Evolutionary conservation across 306 rosid species (phyloP).

Genomic region (Oemleria cerasiformis): DNA sequence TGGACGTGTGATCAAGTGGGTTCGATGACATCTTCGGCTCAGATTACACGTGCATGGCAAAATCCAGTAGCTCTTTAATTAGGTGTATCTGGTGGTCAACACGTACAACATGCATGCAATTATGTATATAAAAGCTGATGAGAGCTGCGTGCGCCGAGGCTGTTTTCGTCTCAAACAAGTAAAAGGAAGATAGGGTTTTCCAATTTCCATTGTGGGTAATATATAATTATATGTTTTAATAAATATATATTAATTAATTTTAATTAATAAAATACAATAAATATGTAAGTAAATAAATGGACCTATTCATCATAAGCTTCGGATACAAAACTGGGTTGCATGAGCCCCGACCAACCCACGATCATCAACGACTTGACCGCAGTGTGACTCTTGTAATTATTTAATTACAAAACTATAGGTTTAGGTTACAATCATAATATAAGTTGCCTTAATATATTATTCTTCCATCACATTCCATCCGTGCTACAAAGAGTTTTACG

Average conservation of each 20-base stretch:
- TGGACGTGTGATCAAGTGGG: slow-evolving; percentile 23
- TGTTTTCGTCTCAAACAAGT: neutral
- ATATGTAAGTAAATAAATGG: too few relatives aligned
- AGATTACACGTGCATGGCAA: slow-evolving; percentile 29
- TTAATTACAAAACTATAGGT: too few relatives aligned
- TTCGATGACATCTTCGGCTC: slow-evolving; percentile 10
- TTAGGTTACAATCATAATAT: too few relatives aligned
- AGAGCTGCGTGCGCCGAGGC: neutral
- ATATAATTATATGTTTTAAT: too few relatives aligned
- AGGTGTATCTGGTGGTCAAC: too few relatives aligned
- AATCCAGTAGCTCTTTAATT: neutral
- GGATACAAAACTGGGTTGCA: slow-evolving; percentile 8
- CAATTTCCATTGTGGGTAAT: neutral
- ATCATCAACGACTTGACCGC: slow-evolving; percentile 32
- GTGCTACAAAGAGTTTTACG: neutral
- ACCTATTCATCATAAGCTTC: slow-evolving; percentile 3
- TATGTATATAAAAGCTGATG: too few relatives aligned
- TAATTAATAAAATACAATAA: too few relatives aligned
- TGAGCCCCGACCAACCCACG: slow-evolving; percentile 37
- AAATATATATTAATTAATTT: too few relatives aligned
- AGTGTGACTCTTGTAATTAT: slow-evolving; percentile 24
- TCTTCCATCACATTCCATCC: neutral
- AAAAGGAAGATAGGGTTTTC: too few relatives aligned
- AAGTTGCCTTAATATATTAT: neutral
- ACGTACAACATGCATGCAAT: neutral